Evolutionary conservation across 2,329 filamentous ascomycete species (phyloP), one percentile per base, ranked within the genome.

Genomic region (Myriangium duriaei): DNA sequence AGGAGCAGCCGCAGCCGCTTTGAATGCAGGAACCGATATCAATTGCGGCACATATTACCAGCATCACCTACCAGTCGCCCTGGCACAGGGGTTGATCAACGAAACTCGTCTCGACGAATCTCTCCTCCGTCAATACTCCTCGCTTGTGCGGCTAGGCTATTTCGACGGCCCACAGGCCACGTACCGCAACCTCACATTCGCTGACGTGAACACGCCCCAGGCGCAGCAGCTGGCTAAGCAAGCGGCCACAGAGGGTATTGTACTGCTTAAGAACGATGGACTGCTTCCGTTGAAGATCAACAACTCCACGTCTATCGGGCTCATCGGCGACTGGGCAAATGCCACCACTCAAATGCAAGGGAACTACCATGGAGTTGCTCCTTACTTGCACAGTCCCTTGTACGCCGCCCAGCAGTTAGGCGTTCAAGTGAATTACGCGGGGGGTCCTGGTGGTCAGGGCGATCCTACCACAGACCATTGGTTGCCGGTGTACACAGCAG

Each of bases 251-350:
- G 58, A 67, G 49, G 58, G 63, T 5, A 64, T 67, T 34, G 54
- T 64, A 29, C 51, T 73, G 34, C 56, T 73, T 10, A 72, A 72
- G 52, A 73, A 73, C 42, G 65, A 71, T 34, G 63, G 61, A 5
- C 51, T 56, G 0, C 51, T 72, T 1, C 69, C 69, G 0, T 50
- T 72, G 4, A 34, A 51, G 3, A 50, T 59, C 11, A 51, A 47
- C 11, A 54, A 51, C 2, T 57, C 54, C 30, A 53, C 54, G 7
- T 62, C 55, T 5, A 58, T 78, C 3, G 73, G 69, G 1, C 55
- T 79, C 30, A 58, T 79, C 17, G 74, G 74, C 0, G 65, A 64
- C 32, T 78, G 72, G 64, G 72, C 69, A 2, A 72, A 72, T 36
- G 69, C 69, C 5, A 71, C 70, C 0, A 59, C 55, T 4, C 64